A percentile compares a stretch with the other conserved stretches of the same genome.
phyloP scores from a whole-genome alignment of 2,329 filamentous ascomycete genomes.

The Didymella sp. region DNA sequence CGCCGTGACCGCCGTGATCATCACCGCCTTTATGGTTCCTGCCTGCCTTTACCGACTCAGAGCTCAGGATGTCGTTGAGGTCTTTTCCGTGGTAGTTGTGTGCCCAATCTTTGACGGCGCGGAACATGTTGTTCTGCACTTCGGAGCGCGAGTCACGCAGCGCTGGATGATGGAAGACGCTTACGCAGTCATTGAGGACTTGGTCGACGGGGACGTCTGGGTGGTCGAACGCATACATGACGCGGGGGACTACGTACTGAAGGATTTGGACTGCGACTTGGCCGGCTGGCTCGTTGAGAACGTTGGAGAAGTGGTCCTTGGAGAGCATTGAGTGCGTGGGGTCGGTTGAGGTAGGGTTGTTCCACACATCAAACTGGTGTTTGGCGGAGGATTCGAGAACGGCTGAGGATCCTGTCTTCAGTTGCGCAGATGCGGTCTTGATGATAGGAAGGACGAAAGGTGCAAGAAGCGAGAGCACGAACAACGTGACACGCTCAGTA shows the following conservation, averaged over 20 bases:
- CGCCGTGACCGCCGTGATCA: conserved; percentile 45
- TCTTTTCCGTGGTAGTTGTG: conserved; percentile 70
- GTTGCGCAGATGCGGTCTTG: conserved; percentile 78
- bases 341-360: conserved; percentile 55
- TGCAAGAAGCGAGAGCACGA: conserved; percentile 87
- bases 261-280: conserved; percentile 65
- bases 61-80: conserved; percentile 77
- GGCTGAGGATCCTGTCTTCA: conserved; percentile 84
- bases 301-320: conserved; percentile 61
- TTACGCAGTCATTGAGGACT: conserved; percentile 79
- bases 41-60: conserved; percentile 81
- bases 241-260: conserved; percentile 84
- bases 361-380: conserved; percentile 60
- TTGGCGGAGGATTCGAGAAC: conserved; percentile 63
- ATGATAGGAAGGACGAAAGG: conserved; percentile 94
- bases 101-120: conserved; percentile 82
- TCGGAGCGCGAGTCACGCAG: conserved; percentile 77
- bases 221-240: conserved; percentile 94
- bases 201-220: conserved; percentile 81
- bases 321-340: conserved; percentile 61
- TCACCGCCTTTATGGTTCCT: conserved; percentile 71
- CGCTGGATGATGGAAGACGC: conserved; percentile 89
- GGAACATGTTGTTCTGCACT: conserved; percentile 88
- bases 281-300: conserved; percentile 59
- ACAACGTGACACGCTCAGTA: conserved; percentile 88